phyloP scores from a whole-genome alignment of 352 stramenopile species.

The Pythium brassicae region DNA sequence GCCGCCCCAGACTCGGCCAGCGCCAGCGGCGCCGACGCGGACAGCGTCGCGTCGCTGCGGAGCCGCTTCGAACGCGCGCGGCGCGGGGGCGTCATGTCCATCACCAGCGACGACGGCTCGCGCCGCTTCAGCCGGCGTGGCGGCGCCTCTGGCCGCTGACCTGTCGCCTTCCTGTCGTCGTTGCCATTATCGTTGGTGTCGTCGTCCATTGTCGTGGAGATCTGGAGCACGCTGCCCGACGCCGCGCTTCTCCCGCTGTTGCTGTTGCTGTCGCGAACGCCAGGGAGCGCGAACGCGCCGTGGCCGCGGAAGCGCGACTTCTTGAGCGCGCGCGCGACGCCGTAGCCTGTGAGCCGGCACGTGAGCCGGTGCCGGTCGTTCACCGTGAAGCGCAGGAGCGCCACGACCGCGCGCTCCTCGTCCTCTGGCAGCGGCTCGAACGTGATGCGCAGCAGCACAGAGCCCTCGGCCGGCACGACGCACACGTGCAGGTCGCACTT shows the following conservation, averaged over 20 bases:
- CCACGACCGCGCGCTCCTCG: slow-evolving; percentile 31
- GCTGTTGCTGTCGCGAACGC: background rate
- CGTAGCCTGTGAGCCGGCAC: slow-evolving; percentile 36
- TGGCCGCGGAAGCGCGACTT: slow-evolving; percentile 21
- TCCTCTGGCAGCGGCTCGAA: slow-evolving; percentile 51
- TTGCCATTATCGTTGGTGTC: background rate
- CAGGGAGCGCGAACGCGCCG: slow-evolving; percentile 8
- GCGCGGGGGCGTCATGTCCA: slow-evolving; percentile 42
- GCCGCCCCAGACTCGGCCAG: background rate
- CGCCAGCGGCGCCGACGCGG: slow-evolving; percentile 9
- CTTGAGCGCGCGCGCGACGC: slow-evolving; percentile 18
- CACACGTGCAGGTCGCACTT: slow-evolving; percentile 73
- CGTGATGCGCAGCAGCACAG: slow-evolving; percentile 51
- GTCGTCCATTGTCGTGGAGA: background rate
- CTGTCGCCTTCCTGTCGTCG: slow-evolving; percentile 7
- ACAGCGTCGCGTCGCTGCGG: slow-evolving; percentile 4
- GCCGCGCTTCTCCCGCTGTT: background rate
- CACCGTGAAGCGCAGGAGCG: slow-evolving; percentile 53
- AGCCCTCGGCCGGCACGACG: slow-evolving; percentile 52
- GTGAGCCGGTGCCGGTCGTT: slow-evolving; percentile 57
- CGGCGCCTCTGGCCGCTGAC: background rate
- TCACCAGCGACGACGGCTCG: slow-evolving; percentile 19
- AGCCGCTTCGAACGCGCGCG: slow-evolving; percentile 21
- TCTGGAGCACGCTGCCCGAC: slow-evolving; percentile 3
- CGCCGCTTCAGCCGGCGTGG: slow-evolving; percentile 21